These are phyloP conservation scores for Geranomyces variabilis DNA, from an alignment of 192 early-diverging fungal genomes.

Conservation along the genomic window DNA sequence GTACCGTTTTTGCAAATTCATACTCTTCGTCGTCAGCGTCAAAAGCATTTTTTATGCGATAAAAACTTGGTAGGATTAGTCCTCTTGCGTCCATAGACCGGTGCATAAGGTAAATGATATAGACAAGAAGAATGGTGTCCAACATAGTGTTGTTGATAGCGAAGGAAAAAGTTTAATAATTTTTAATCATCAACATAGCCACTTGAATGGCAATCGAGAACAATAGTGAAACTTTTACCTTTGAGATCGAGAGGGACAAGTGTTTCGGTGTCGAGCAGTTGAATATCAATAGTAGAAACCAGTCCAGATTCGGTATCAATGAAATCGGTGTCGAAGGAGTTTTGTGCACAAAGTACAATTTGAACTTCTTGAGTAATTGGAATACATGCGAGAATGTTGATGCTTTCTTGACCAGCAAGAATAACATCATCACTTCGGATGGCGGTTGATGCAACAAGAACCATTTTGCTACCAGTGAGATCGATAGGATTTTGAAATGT, in stretches of 20 bases:
- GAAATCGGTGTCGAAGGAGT: slow-evolving; percentile 13
- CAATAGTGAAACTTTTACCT: slow-evolving; percentile 12
- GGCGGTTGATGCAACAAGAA: neutral
- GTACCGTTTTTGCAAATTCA: too few species aligned
- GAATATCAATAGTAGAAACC: slow-evolving; percentile 18
- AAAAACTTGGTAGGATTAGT: too few species aligned
- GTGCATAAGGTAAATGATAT: too few species aligned
- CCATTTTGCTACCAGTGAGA: slow-evolving; percentile 9
- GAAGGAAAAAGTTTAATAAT: too few species aligned
- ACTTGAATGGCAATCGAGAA: slow-evolving; percentile 8
- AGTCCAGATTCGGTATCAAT: slow-evolving; percentile 7
- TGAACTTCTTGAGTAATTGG: slow-evolving; percentile 9
- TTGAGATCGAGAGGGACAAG: slow-evolving; percentile 7
- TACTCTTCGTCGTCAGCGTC: too few species aligned
- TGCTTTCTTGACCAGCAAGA: neutral
- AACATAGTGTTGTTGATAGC: too few species aligned
- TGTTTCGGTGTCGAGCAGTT: slow-evolving; percentile 12
- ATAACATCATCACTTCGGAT: slow-evolving; percentile 6
- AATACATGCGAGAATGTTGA: slow-evolving; percentile 13
- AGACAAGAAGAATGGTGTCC: too few species aligned
- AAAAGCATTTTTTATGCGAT: too few species aligned
- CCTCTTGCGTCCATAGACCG: too few species aligned
- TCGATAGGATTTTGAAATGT: slow-evolving; percentile 14
- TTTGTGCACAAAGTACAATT: slow-evolving; percentile 14
- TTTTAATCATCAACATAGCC: slow-evolving; percentile 8